Conservation (phyloP, 2,329 filamentous ascomycete species). For the Penicillium concentricum region DNA sequence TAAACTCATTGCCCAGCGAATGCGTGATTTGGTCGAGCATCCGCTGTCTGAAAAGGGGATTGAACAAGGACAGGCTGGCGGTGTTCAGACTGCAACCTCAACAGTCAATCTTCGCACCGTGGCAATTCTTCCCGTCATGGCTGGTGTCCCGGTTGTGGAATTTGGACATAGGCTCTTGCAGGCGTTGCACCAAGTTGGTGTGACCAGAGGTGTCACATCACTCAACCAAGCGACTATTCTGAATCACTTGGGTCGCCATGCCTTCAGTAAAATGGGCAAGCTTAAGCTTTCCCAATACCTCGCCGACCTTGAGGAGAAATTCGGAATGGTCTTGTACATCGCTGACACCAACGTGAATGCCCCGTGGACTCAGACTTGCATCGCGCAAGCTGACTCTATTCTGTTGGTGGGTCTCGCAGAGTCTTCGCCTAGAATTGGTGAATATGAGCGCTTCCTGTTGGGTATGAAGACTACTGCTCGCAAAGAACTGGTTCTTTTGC, state of each 20-base stretch:
- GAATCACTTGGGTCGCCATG: slow-evolving; percentile 91
- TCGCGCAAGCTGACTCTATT: slow-evolving; percentile 94
- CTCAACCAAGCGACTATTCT: slow-evolving; percentile 92
- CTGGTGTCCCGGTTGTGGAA: slow-evolving; percentile 89
- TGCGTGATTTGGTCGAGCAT: slow-evolving; percentile 84
- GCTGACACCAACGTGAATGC: slow-evolving; percentile 97
- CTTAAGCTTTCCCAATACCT: slow-evolving; percentile 93
- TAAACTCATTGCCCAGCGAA: slow-evolving; percentile 94
- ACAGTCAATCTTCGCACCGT: slow-evolving; percentile 92
- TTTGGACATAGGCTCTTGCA: slow-evolving; percentile 88
- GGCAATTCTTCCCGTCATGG: slow-evolving; percentile 83
- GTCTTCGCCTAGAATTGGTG: slow-evolving; percentile 83
- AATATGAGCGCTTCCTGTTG: slow-evolving; percentile 93
- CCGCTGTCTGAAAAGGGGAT: slow-evolving; percentile 66
- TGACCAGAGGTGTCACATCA: slow-evolving; percentile 83
- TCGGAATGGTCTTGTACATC: slow-evolving; percentile 90
- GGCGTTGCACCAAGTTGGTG: slow-evolving; percentile 84
- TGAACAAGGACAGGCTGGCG: slow-evolving; percentile 58
- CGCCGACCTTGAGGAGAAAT: slow-evolving; percentile 95
- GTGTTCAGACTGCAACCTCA: slow-evolving; percentile 63
- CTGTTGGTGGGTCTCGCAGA: slow-evolving; percentile 89
- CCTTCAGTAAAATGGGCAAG: slow-evolving; percentile 97
- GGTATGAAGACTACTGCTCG: slow-evolving; percentile 96
- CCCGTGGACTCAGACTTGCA: slow-evolving; percentile 97
- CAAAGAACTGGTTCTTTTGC: slow-evolving; percentile 86